Evolutionary conservation across 2,329 filamentous ascomycete species (phyloP).

Genomic region (Talaromyces sp.): DNA sequence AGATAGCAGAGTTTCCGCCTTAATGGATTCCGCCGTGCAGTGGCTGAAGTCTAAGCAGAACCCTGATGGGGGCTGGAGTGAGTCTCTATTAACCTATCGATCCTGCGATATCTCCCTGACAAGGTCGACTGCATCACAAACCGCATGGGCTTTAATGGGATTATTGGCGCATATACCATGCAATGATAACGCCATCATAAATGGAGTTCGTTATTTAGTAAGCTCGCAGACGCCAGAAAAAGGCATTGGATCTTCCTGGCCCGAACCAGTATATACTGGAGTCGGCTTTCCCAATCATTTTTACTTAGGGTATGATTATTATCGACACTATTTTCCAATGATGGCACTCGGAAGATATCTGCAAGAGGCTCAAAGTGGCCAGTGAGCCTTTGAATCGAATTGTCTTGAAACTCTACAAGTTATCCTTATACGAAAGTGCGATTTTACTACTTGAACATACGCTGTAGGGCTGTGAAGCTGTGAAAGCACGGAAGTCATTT

Average conservation of each 20-base stretch:
- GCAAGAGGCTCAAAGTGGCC: too few species aligned
- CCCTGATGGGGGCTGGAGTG: constrained; percentile 38
- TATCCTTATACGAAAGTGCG: too few species aligned
- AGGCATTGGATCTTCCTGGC: constrained; percentile 1
- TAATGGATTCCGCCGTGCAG: constrained; percentile 6
- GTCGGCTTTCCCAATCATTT: constrained; percentile 3
- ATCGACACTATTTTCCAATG: too few species aligned
- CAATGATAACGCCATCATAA: background rate
- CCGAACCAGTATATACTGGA: constrained; percentile 1
- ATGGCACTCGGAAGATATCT: too few species aligned
- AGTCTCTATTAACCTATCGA: constrained; percentile 26
- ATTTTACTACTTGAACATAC: too few species aligned
- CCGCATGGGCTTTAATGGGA: constrained; percentile 8
- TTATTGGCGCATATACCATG: background rate
- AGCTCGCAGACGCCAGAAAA: background rate
- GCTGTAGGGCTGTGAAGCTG: too few species aligned
- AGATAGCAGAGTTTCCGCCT: background rate
- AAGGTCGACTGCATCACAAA: constrained; percentile 36
- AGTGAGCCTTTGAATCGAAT: too few species aligned
- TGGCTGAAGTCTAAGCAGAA: constrained; percentile 34
- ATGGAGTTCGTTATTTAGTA: constrained; percentile 1
- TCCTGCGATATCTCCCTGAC: constrained; percentile 9
- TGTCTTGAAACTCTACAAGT: too few species aligned
- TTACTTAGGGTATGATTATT: too few species aligned
- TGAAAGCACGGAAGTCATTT: too few species aligned